These are phyloP conservation scores for Anacardium occidentale DNA, from an alignment of 345 rosid species.

Conservation along the genomic window DNA sequence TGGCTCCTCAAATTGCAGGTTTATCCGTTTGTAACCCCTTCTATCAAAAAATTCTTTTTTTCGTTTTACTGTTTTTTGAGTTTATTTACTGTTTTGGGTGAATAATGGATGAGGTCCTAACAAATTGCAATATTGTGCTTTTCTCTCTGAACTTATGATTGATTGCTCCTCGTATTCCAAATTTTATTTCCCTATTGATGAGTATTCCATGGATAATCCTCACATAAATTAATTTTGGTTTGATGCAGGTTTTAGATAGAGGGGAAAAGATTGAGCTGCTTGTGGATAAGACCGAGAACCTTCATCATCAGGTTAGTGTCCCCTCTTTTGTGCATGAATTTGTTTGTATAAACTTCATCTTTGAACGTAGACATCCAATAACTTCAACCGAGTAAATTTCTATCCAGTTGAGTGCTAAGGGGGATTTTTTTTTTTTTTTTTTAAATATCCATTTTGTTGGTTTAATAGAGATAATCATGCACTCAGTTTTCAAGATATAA, in stretches of 20 bases:
- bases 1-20: no score
- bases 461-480: no score
- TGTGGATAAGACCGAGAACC: constrained; percentile 47
- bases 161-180: neutral
- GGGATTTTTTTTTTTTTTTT: no score
- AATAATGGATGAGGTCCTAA: no score
- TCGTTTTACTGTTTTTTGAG: no score
- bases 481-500: neutral
- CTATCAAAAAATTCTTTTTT: no score
- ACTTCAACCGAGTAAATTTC: neutral
- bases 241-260: constrained; percentile 40
- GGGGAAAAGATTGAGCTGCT: constrained; percentile 48
- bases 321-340: neutral
- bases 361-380: neutral
- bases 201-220: neutral
- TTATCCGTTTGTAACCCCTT: no score
- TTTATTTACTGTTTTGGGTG: no score
- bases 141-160: neutral
- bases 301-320: constrained; percentile 38
- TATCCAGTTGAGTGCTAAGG: no score
- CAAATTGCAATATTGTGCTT: neutral
- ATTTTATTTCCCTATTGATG: neutral
- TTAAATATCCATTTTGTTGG: neutral
- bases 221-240: neutral
- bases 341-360: neutral